Evolutionary conservation across 179 eudicot genomes (phyloP).

Genomic region (Beta lomatogona): DNA sequence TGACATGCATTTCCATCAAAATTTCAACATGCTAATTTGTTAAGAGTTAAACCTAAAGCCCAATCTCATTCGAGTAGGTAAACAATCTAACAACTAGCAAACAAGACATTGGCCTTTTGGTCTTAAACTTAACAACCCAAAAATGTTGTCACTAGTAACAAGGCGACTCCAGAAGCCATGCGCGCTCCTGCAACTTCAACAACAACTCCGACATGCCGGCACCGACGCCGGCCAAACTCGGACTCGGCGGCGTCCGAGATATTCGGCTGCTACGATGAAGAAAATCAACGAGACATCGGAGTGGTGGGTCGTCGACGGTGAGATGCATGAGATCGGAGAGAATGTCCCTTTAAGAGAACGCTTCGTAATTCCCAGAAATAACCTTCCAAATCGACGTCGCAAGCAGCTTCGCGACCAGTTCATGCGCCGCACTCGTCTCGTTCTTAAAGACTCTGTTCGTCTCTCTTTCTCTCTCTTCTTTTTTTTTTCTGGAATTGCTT

Average conservation of each 20-base stretch:
- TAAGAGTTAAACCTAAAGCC: too few species aligned
- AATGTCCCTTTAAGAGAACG: slow-evolving; percentile 83
- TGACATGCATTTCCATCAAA: too few species aligned
- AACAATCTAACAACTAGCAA: too few species aligned
- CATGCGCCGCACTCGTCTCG: slow-evolving; percentile 99
- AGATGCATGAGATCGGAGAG: slow-evolving; percentile 97
- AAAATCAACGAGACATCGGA: slow-evolving; percentile 67
- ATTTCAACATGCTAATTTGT: too few species aligned
- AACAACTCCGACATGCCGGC: slow-evolving; percentile 44
- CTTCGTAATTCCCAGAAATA: slow-evolving; percentile 84
- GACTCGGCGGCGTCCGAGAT: slow-evolving; percentile 50
- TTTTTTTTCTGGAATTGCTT: not conserved
- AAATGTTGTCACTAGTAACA: slow-evolving; percentile 54
- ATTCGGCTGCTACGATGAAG: slow-evolving; percentile 42
- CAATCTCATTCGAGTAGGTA: too few species aligned
- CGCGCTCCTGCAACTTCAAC: slow-evolving; percentile 33
- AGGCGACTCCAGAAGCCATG: slow-evolving; percentile 44
- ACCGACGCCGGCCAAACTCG: slow-evolving; percentile 42
- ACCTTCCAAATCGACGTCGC: slow-evolving; percentile 78
- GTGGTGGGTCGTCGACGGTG: slow-evolving; percentile 98
- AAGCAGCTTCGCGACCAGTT: slow-evolving; percentile 95
- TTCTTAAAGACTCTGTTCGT: slow-evolving; percentile 74
- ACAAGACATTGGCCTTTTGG: not conserved
- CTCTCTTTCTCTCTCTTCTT: slow-evolving; percentile 2
- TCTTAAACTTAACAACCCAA: not conserved